These are phyloP conservation scores for Chaetomium olivaceum DNA, from an alignment of 2,329 filamentous ascomycete genomes.

Conservation along the genomic window DNA sequence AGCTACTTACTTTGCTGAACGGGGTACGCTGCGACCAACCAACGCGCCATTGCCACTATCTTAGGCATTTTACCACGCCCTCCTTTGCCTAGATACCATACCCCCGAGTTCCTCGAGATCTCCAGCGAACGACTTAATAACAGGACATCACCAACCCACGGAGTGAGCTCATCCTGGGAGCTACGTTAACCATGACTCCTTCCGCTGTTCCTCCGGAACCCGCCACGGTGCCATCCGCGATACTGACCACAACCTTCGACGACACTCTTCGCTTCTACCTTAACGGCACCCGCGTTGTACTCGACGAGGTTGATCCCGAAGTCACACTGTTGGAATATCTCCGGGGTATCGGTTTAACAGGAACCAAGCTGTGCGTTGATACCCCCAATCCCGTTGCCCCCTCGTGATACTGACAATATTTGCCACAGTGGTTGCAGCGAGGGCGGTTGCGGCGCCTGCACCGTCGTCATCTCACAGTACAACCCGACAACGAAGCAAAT, in stretches of 20 bases:
- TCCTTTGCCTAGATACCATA: background rate
- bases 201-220: constrained; percentile 53
- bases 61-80: background rate
- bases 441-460: constrained; percentile 94
- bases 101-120: background rate
- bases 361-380: constrained; percentile 73
- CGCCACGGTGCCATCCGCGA: constrained; percentile 38
- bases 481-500: constrained; percentile 91
- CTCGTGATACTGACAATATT: background rate
- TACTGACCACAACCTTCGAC: constrained; percentile 75
- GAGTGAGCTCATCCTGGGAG: background rate
- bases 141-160: background rate
- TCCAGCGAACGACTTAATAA: background rate
- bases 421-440: constrained; percentile 78
- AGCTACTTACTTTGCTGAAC: background rate
- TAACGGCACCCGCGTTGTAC: constrained; percentile 84
- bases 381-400: background rate
- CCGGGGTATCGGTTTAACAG: constrained; percentile 86
- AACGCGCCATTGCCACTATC: background rate
- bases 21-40: background rate
- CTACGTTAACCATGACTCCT: constrained; percentile 53
- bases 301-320: constrained; percentile 89
- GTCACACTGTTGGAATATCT: constrained; percentile 91
- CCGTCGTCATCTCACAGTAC: constrained; percentile 88
- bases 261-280: constrained; percentile 91